Base-by-base conservation (phyloP, 75 land plant species). In the Sequoiadendron giganteum region DNA sequence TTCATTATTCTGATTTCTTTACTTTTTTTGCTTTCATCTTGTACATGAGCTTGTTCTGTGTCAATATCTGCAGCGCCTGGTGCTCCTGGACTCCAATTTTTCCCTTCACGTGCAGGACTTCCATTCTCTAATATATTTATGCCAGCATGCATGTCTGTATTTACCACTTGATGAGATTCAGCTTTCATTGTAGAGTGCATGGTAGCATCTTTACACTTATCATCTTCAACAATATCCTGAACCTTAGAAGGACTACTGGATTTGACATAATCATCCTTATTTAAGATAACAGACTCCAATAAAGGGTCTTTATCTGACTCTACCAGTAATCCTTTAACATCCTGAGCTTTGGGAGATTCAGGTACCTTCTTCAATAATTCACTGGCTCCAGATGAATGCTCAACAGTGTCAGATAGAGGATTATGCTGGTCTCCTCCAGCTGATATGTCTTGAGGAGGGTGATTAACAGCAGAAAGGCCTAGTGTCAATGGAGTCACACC, bases 1-100 rank as follows among this genome's bases (percentile, higher is more conserved):
- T 93, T 94, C 36, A 93, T 48, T 6, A 86, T 95, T 88, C 93
- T 98, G 5, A 43, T 84, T 40, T 95, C 96, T 89, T 94, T 98
- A 72, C 48, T 90, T 85, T 87, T 92, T 87, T 95, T 93, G 77
- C 86, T 89, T 40, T 90, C 92, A 34, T 90, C 91, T 45, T 56
- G 85, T 21, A 11, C 85, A 72, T 88, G 85, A 40, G 14, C 92
- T 85, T 85, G 86, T 75, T 92, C 87, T 32, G 73, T 89, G 34
- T 86, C 91, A 36, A 28, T 83, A 70, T 90, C 91, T 72, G 87
- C 87, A 45, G 38, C 15, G 34, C 14, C 47, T 68, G 61, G 82
- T 86, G 77, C 49, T 21, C 68, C 76, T 83, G 87, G 45, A 70
- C 86, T 86, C 43, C 77, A 52, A 8, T 84, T n/a, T 25, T 81